Conservation (phyloP, 495 filamentous ascomycete species). For the Cladorrhinum samala region DNA sequence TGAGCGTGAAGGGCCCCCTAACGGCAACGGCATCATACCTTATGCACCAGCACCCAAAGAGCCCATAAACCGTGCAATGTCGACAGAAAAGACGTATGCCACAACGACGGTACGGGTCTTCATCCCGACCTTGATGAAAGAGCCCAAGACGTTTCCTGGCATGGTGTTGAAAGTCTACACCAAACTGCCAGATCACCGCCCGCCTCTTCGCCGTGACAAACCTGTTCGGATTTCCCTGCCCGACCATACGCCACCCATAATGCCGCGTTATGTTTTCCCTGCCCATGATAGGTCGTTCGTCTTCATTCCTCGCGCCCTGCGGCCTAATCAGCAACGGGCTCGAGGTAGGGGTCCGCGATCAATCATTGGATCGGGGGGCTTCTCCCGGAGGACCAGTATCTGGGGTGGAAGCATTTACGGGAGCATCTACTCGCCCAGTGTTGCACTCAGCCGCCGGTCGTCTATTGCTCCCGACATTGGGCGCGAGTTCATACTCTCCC, state of each 20-base stretch:
- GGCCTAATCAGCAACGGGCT: conserved; percentile 83
- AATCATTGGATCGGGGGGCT: conserved; percentile 57
- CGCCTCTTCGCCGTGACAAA: conserved; percentile 91
- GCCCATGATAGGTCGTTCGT: conserved; percentile 88
- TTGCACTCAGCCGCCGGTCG: conserved; percentile 85
- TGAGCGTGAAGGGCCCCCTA: conserved; percentile 37
- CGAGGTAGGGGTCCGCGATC: conserved; percentile 64
- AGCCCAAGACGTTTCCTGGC: conserved; percentile 60
- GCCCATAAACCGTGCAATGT: conserved; percentile 54
- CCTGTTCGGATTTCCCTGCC: conserved; percentile 92
- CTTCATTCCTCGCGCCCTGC: conserved; percentile 90
- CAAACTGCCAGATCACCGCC: conserved; percentile 88
- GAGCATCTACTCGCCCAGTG: conserved; percentile 81
- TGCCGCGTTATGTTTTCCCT: conserved; percentile 84
- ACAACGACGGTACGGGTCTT: conserved; percentile 75
- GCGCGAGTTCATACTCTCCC: conserved; percentile 68
- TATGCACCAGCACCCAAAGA: conserved; percentile 36
- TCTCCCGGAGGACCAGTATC: conserved; percentile 63
- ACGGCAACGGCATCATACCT: conserved; percentile 40
- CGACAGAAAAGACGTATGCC: conserved; percentile 56
- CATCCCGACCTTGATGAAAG: conserved; percentile 65
- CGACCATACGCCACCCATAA: conserved; percentile 44
- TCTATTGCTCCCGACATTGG: conserved; percentile 72
- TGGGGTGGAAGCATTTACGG: conserved; percentile 68
- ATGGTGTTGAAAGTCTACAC: conserved; percentile 82